Conservation (phyloP, 306 rosid genomes). For the Lathyrus oleraceus region DNA sequence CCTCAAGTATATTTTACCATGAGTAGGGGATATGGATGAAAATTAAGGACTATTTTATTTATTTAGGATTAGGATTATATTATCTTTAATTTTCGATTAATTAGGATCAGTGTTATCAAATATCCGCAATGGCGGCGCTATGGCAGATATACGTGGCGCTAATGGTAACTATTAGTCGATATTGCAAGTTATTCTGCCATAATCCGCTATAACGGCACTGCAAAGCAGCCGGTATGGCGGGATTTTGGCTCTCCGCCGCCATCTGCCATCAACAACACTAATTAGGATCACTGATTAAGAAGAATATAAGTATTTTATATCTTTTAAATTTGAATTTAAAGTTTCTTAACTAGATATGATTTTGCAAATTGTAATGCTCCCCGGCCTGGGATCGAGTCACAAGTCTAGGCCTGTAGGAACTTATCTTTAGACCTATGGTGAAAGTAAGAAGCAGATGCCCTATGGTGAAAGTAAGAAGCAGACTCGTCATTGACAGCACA, state of each 20-base stretch:
- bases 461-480: constrained; percentile 9
- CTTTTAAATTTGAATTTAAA: not conserved
- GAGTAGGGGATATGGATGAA: not conserved
- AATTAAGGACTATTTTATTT: not conserved
- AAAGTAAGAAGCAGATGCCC: constrained; percentile 1
- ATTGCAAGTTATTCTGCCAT: no score
- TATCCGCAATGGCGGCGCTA: no score
- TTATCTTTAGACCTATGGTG: constrained; percentile 2
- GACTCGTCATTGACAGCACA: not conserved
- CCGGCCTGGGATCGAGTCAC: not conserved
- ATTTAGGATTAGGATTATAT: not conserved
- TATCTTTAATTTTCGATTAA: not conserved
- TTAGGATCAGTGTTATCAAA: not conserved
- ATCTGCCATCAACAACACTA: no score
- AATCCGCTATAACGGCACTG: no score
- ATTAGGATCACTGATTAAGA: not conserved
- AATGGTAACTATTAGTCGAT: no score
- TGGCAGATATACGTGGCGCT: no score
- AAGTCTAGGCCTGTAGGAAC: not conserved
- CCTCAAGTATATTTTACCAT: constrained; percentile 9
- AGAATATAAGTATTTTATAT: not conserved
- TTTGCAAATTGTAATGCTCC: not conserved
- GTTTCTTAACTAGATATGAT: not conserved
- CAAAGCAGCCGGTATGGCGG: no score
- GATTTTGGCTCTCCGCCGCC: no score